A percentile compares a stretch with the other conserved stretches of the same genome.
phyloP scores from a whole-genome alignment of 805 yeast species.

The Lipomyces anomalus region DNA sequence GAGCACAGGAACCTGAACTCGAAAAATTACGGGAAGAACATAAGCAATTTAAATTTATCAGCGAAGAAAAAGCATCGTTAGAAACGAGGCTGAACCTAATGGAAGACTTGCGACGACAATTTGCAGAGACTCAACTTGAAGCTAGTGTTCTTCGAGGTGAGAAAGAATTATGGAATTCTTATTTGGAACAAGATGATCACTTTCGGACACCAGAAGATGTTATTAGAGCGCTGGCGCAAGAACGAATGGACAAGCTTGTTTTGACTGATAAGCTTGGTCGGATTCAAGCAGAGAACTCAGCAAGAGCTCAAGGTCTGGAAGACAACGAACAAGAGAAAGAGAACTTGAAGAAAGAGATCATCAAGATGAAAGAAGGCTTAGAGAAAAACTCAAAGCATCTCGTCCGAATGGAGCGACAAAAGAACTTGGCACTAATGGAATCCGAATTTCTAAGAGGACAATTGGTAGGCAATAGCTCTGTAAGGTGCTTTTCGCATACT shows the following conservation, averaged over 20 bases:
- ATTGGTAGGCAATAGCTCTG: too few relatives aligned
- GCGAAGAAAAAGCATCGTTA: constrained; percentile 48
- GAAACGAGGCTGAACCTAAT: constrained; percentile 37
- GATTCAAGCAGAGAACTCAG: constrained; percentile 30
- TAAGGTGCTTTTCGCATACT: too few relatives aligned
- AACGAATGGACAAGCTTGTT: constrained; percentile 29
- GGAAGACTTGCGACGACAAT: constrained; percentile 42
- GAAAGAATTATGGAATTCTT: constrained; percentile 43
- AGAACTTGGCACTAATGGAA: constrained; percentile 50
- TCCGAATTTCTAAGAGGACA: constrained; percentile 52
- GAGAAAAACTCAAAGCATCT: constrained; percentile 37
- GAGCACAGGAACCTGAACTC: constrained; percentile 49
- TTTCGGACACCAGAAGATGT: constrained; percentile 41
- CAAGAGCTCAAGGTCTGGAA: constrained; percentile 20
- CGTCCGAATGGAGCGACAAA: constrained; percentile 45
- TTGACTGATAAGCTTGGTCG: constrained; percentile 32
- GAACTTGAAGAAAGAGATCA: constrained; percentile 29
- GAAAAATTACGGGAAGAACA: constrained; percentile 45
- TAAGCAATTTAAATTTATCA: constrained; percentile 45
- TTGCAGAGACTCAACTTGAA: constrained; percentile 47
- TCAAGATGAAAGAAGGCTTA: constrained; percentile 33
- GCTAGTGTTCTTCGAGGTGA: constrained; percentile 45
- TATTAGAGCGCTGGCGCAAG: constrained; percentile 35
- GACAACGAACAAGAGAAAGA: constrained; percentile 28
- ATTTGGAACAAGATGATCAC: constrained; percentile 37